These are phyloP conservation scores for Ophiocordyceps sinensis DNA, from an alignment of 2,329 filamentous ascomycete genomes.

Conservation along the genomic window DNA sequence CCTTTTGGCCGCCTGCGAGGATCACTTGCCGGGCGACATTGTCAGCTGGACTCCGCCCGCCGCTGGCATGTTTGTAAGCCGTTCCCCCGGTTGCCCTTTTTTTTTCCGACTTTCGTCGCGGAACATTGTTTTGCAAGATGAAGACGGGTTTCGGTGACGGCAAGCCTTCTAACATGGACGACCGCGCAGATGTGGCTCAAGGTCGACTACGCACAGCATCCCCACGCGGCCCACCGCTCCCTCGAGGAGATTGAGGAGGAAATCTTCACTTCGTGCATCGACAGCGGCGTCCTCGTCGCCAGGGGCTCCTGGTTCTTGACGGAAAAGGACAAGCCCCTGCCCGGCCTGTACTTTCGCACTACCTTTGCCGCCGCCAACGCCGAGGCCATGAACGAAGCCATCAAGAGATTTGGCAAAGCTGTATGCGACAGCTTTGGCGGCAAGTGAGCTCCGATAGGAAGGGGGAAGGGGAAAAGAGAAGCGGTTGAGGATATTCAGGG, in stretches of 20 bases:
- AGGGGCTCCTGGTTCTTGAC: slow-evolving; percentile 87
- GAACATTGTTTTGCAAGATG: neutral
- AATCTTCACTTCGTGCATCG: slow-evolving; percentile 66
- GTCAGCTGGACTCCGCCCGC: slow-evolving; percentile 67
- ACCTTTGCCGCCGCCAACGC: slow-evolving; percentile 74
- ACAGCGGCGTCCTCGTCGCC: slow-evolving; percentile 65
- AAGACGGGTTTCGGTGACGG: neutral
- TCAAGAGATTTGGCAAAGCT: slow-evolving; percentile 60
- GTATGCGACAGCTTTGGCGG: slow-evolving; percentile 43
- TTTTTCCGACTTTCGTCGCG: too few species aligned
- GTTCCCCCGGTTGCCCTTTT: neutral
- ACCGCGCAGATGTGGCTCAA: slow-evolving; percentile 52
- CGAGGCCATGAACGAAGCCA: slow-evolving; percentile 57
- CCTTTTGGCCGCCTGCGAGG: slow-evolving; percentile 67
- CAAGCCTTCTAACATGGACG: too few species aligned
- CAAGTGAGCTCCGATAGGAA: too few species aligned
- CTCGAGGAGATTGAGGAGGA: slow-evolving; percentile 65
- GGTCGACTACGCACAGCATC: slow-evolving; percentile 53
- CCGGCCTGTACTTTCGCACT: slow-evolving; percentile 71
- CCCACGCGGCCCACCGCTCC: slow-evolving; percentile 34
- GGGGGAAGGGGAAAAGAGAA: too few species aligned
- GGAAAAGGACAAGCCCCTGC: slow-evolving; percentile 43
- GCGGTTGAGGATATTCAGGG: too few species aligned
- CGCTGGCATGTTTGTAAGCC: slow-evolving; percentile 85
- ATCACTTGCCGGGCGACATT: slow-evolving; percentile 57